Base-by-base conservation (phyloP, 768 basidiomycete genomes). In the Pluteus cervinus region DNA sequence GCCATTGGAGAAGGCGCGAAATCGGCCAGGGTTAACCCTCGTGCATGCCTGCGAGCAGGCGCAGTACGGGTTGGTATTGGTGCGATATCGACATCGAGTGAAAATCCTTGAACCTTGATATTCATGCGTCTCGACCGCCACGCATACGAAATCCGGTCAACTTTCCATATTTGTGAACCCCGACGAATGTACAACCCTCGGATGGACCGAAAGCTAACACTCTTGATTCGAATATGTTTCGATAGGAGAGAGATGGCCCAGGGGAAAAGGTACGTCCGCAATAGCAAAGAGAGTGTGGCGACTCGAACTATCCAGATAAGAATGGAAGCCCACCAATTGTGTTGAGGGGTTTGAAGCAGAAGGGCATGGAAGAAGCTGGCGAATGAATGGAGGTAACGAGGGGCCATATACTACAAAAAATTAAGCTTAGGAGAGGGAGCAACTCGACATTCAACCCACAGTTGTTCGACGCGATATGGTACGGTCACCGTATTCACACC, bases 171-270 rank as follows among this genome's bases (percentile, higher is more conserved):
- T 37, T 68, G 61, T 33, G 54, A 58, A 20, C 79, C 78, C 21
- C 63, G 65, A 31, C 75, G 70, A 43, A 85, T 70, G 56, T 81
- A 86, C 15, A 88, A 62, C 23, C 86, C 86, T 37, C 84, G 79
- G 42, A 89, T 76, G 14, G 86, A 89, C 37, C 82, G 74, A 25
- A 83, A 62, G 52, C 86, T 87, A 39, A 87, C 71, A 53, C 81
- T 86, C 26, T 78, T 74, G 23, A 86, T 68, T 21, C 79, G 77
- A 42, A 87, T 62, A 47, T 71, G 77, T 32, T 70, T 69, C n/a
- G 80, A 81, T 38, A 77, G 59, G 29, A 69, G 66, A 35, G 69
- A 63, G 22, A 87, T 66, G 30, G 81, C 53, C 60, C 73, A 79
- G 36, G 85, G 85, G 3, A 73, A 68, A 41, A 86, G 62, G 49